Percentiles rank a stretch among this genome's conserved stretches.
Evolutionary conservation across 257 asterid species (phyloP).

Genomic region (Linaria vulgaris): DNA sequence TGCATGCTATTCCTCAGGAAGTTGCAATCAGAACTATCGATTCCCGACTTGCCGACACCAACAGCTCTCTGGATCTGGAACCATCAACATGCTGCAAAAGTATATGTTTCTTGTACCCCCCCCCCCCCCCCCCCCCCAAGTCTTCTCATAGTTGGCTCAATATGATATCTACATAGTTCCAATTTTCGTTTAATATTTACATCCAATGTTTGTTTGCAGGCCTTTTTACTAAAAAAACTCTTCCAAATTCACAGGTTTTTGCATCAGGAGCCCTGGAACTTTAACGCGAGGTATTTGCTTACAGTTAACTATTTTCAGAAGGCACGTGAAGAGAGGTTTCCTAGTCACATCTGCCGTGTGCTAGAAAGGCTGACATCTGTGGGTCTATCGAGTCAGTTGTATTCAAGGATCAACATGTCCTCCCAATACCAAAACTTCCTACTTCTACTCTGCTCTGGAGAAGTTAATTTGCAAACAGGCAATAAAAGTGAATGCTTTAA

Average conservation of each 20-base stretch:
- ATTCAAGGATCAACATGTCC: constrained; percentile 29
- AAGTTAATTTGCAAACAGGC: constrained; percentile 74
- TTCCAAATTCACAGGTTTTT: constrained; percentile 52
- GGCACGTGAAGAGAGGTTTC: constrained; percentile 75
- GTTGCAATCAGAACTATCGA: constrained; percentile 32
- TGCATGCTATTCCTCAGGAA: constrained; percentile 63
- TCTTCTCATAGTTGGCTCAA: neutral
- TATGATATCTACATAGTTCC: constrained; percentile 5
- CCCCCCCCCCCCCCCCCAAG: constrained; percentile 1
- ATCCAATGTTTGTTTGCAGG: constrained; percentile 1
- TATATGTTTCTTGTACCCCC: constrained; percentile 30
- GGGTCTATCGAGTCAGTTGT: constrained; percentile 49
- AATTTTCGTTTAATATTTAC: neutral
- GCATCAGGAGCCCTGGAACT: constrained; percentile 95
- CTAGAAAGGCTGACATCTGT: constrained; percentile 61
- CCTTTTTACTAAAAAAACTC: constrained; percentile 16
- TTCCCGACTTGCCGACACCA: constrained; percentile 51
- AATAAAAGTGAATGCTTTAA: constrained; percentile 55
- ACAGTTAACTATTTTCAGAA: constrained; percentile 65
- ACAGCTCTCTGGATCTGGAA: constrained; percentile 37
- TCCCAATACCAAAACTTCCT: constrained; percentile 60
- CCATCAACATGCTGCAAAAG: constrained; percentile 69
- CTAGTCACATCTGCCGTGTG: constrained; percentile 51
- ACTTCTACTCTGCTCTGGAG: constrained; percentile 86
- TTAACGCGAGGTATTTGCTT: constrained; percentile 70